Base-by-base conservation (phyloP, 768 basidiomycete species). In the Serendipita sp. region DNA sequence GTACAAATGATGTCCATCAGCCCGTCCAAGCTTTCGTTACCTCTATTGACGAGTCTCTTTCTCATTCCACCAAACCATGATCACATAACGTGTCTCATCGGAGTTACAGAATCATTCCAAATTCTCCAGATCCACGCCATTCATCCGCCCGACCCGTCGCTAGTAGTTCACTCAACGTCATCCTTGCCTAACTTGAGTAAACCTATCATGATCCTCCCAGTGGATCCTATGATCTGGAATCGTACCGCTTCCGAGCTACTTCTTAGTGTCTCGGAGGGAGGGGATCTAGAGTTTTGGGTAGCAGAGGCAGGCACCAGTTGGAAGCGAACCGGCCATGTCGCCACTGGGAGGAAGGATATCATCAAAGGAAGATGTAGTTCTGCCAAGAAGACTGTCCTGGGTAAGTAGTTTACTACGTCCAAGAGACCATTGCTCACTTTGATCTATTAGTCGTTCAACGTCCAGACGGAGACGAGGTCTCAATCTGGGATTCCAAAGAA, bases 401-500 rank as follows among this genome's bases (percentile, higher is more conserved):
- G 93, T 92, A 72, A 66, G 81, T 13, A 5, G 38, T 76, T 60
- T 24, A 11, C 38, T 41, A 16, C 45, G n/a, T 5, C 7, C 13
- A 2, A 5, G 16, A 30, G n/a, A 28, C 62, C 65, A 44, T 54
- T 44, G 58, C 46, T 58, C 30, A 35, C 5, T 48, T 13, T 2
- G 34, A 47, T 5, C 32, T 13, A 41, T 15, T 58, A 92, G 90
- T 92, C 67, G 83, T 86, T 13, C 76, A 79, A 3, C 72, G 75
- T 15, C 69, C 77, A 0, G 80, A 82, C 18, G 86, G 86, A 0
- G 80, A 88, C 66, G 91, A 94, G 71, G 74, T 97, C 53, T 92
- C 92, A 0, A 92, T 98, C 16, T 98, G 95, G 95, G 92, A 97
- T 73, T 96, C 93, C 0, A 87, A 87, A 63, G 89, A 89, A 73